These are phyloP conservation scores for Gentiana dahurica DNA, from an alignment of 257 asterid species.

Conservation along the genomic window DNA sequence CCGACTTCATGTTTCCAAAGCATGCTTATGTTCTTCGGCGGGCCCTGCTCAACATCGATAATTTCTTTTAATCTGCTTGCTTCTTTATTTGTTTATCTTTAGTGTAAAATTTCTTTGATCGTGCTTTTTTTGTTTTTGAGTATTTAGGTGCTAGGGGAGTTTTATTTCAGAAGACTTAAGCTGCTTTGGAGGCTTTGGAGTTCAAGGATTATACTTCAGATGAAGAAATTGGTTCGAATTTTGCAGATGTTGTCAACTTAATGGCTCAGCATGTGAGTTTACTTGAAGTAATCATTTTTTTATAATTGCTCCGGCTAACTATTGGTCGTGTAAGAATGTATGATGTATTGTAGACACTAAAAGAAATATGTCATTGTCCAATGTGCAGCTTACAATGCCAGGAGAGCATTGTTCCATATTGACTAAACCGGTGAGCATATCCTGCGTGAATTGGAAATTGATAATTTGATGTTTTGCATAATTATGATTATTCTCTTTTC, in stretches of 20 bases:
- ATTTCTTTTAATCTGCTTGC: not conserved
- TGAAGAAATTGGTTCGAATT: constrained; percentile 79
- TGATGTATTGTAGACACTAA: not conserved
- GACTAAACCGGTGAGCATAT: constrained; percentile 65
- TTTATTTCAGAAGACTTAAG: constrained; percentile 80
- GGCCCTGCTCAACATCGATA: constrained; percentile 16
- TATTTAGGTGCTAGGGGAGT: constrained; percentile 75
- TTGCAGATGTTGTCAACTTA: constrained; percentile 90
- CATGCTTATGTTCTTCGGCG: too few relatives aligned
- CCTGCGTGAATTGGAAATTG: too few relatives aligned
- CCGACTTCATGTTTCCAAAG: too few relatives aligned
- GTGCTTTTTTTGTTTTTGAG: constrained; percentile 8
- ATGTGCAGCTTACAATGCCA: constrained; percentile 65
- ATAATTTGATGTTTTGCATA: too few relatives aligned
- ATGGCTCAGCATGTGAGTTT: constrained; percentile 92
- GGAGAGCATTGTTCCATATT: constrained; percentile 81
- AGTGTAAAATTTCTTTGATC: not conserved
- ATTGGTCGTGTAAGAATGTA: too few relatives aligned
- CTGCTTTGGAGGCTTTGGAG: constrained; percentile 82
- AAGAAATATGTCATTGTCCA: not conserved
- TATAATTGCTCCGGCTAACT: not conserved
- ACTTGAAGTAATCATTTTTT: constrained; percentile 3
- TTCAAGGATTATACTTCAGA: constrained; percentile 57
- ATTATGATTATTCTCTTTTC: too few relatives aligned
- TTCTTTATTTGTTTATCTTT: not conserved